Conservation (phyloP, 768 basidiomycete species). For the Plicaturopsis crispa region DNA sequence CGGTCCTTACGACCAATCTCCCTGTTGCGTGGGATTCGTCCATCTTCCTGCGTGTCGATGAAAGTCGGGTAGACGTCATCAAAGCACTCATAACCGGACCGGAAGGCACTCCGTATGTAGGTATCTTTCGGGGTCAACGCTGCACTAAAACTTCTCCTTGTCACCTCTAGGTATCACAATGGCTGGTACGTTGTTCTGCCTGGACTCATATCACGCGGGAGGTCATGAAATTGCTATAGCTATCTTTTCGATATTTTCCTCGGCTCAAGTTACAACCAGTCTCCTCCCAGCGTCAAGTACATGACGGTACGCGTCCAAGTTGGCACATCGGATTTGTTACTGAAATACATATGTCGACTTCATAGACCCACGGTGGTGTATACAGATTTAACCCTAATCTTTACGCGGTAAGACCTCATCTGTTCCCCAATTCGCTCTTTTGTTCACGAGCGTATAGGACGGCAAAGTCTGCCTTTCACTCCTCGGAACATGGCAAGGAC, state of each 20-base stretch:
- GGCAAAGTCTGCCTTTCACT: slow-evolving; percentile 93
- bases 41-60: slow-evolving; percentile 89
- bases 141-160: slow-evolving; percentile 5
- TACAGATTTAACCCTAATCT: slow-evolving; percentile 93
- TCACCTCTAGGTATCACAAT: slow-evolving; percentile 63
- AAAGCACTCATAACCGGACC: slow-evolving; percentile 91
- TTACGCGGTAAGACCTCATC: slow-evolving; percentile 60
- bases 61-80: slow-evolving; percentile 85
- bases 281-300: slow-evolving; percentile 69
- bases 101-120: slow-evolving; percentile 82
- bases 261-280: slow-evolving; percentile 80
- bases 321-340: slow-evolving; percentile 1
- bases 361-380: slow-evolving; percentile 78
- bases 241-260: slow-evolving; percentile 91
- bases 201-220: slow-evolving; percentile 7
- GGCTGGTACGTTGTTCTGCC: slow-evolving; percentile 57
- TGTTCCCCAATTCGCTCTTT: too few relatives aligned
- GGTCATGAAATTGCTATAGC: slow-evolving; percentile 26
- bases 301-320: slow-evolving; percentile 41
- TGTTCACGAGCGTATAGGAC: too few relatives aligned
- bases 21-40: slow-evolving; percentile 96
- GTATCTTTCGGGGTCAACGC: slow-evolving; percentile 4
- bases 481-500: slow-evolving; percentile 88
- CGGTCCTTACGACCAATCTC: slow-evolving; percentile 87
- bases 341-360: background rate